phyloP scores from a whole-genome alignment of 176 grass and related monocot genomes.

The Oryza brachyantha region DNA sequence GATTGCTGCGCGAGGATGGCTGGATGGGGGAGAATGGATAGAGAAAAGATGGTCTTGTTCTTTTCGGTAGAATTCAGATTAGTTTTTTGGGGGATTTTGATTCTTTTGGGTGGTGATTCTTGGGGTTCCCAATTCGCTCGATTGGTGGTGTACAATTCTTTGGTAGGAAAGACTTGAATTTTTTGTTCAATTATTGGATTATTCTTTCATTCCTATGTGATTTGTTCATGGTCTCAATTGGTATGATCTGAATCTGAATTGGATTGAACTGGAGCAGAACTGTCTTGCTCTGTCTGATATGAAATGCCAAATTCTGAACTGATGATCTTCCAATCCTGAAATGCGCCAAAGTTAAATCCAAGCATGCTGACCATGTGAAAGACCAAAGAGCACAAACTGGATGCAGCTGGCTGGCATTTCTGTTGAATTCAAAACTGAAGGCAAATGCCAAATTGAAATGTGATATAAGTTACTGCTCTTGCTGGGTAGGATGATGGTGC shows the following conservation, averaged over 20 bases:
- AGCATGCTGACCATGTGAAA: not conserved
- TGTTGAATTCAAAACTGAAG: not conserved
- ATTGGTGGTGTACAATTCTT: slow-evolving; percentile 40
- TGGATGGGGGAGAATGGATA: not conserved
- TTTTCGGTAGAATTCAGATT: slow-evolving; percentile 45
- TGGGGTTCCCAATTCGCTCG: slow-evolving; percentile 25
- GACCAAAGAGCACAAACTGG: not conserved
- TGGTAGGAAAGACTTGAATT: slow-evolving; percentile 20
- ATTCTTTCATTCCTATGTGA: slow-evolving; percentile 47
- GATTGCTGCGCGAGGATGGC: not conserved
- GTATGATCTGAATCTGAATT: not conserved
- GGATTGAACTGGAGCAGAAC: not conserved
- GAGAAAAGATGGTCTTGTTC: slow-evolving; percentile 30
- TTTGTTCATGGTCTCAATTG: not conserved
- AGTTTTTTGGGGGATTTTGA: slow-evolving; percentile 35
- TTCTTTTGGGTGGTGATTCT: slow-evolving; percentile 38
- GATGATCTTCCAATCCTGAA: not conserved
- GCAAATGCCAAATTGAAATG: not conserved
- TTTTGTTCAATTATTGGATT: slow-evolving; percentile 30
- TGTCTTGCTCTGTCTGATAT: not conserved
- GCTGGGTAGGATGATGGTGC: not conserved
- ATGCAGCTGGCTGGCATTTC: not conserved
- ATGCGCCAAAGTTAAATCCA: not conserved
- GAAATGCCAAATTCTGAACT: not conserved
- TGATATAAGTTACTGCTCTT: not conserved